phyloP scores from a whole-genome alignment of 2,329 filamentous ascomycete genomes.

The Diaporthe longicolla region DNA sequence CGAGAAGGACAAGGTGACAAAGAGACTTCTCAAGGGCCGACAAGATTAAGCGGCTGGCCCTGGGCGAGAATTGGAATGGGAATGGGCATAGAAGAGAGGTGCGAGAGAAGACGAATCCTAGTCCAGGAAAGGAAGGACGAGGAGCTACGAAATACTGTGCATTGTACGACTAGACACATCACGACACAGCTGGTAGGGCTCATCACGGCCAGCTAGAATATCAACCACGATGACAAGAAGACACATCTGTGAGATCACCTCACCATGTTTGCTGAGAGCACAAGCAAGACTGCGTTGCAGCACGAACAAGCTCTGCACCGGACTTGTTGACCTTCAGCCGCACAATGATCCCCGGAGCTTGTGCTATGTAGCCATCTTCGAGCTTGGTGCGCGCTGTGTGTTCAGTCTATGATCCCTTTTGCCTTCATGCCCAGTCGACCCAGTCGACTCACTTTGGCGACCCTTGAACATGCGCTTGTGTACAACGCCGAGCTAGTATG shows the following conservation, averaged over 20 bases:
- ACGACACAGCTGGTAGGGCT: constrained; percentile 37
- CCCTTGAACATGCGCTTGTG: not conserved
- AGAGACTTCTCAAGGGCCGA: constrained; percentile 97
- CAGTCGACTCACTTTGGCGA: no score
- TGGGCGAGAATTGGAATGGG: constrained; percentile 4
- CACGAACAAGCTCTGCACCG: not conserved
- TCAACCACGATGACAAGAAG: constrained; percentile 34
- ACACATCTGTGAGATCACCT: not conserved
- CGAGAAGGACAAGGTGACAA: constrained; percentile 99
- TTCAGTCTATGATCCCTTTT: not conserved
- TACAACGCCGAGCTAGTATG: not conserved
- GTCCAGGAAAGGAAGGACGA: constrained; percentile 31
- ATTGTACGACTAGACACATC: constrained; percentile 43
- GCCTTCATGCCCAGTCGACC: not conserved
- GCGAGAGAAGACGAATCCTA: constrained; percentile 26
- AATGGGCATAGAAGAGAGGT: constrained; percentile 17
- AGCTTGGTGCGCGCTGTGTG: not conserved
- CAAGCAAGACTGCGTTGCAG: not conserved
- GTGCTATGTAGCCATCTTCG: not conserved
- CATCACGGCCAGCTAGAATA: constrained; percentile 32
- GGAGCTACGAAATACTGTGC: constrained; percentile 41
- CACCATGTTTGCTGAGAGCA: not conserved
- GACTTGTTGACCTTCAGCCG: not conserved
- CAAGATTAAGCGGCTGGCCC: constrained; percentile 78
- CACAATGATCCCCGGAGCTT: not conserved